A percentile compares a stretch with the other conserved stretches of the same genome.
These are phyloP conservation scores for Globisporangium spinosum DNA, from an alignment of 352 stramenopile species.

Conservation along the genomic window DNA sequence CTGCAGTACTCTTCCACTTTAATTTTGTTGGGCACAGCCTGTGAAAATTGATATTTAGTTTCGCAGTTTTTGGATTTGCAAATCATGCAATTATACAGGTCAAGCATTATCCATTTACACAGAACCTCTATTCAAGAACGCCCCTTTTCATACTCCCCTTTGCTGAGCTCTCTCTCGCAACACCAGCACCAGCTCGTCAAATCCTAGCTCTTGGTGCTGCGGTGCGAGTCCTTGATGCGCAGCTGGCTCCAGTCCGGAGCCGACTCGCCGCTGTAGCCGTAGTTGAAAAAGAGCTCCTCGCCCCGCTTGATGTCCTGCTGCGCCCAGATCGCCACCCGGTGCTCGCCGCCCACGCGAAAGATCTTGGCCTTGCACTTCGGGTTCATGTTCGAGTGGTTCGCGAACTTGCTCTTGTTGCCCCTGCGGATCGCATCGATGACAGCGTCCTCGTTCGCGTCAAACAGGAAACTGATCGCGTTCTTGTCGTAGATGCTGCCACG, in stretches of 20 bases:
- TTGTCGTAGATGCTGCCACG: slow-evolving; percentile 86
- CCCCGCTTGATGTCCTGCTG: slow-evolving; percentile 83
- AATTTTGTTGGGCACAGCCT: too few relatives aligned
- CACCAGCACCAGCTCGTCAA: neutral
- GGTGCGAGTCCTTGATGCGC: slow-evolving; percentile 31
- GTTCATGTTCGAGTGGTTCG: slow-evolving; percentile 63
- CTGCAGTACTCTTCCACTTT: too few relatives aligned
- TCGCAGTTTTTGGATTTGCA: neutral
- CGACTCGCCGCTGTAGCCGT: slow-evolving; percentile 57
- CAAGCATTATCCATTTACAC: neutral
- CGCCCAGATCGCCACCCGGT: slow-evolving; percentile 91
- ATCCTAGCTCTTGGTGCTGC: neutral
- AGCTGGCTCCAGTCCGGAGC: slow-evolving; percentile 65
- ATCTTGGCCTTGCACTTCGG: slow-evolving; percentile 85
- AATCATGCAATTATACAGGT: neutral
- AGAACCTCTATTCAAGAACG: neutral
- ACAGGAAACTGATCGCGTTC: slow-evolving; percentile 87
- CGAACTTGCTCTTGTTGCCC: slow-evolving; percentile 93
- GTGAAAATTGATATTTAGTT: too few relatives aligned
- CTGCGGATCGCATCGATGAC: slow-evolving; percentile 89
- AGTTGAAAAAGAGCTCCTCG: slow-evolving; percentile 71
- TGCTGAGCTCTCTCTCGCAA: too few relatives aligned
- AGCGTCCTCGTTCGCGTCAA: slow-evolving; percentile 88
- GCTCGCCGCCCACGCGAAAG: slow-evolving; percentile 78
- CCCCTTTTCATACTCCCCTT: neutral